Percentiles rank a stretch among this genome's conserved stretches.
Conservation (phyloP, 2,329 filamentous ascomycete genomes). For the Arthrinium puccinioides region DNA sequence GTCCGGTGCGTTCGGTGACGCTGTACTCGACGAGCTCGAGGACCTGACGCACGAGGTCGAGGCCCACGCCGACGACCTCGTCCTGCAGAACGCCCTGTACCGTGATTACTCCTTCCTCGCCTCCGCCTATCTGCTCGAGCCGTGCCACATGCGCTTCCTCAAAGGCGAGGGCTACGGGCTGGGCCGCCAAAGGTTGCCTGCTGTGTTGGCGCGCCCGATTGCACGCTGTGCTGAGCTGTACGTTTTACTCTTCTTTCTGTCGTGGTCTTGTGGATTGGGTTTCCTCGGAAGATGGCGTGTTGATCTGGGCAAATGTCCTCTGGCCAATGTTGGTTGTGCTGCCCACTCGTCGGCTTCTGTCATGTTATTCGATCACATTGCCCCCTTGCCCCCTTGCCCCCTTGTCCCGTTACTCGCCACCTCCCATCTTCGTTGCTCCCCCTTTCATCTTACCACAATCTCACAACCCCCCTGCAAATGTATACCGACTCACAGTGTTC, state of each 20-base stretch:
- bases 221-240: conserved; percentile 79
- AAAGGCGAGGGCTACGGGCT: conserved; percentile 72
- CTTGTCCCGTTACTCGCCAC: background rate
- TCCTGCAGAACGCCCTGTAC: conserved; percentile 78
- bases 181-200: conserved; percentile 65
- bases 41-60: conserved; percentile 71
- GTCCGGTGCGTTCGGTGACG: conserved; percentile 63
- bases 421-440: background rate
- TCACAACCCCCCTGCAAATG: conserved; percentile 6
- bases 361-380: background rate
- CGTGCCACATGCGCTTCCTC: conserved; percentile 70
- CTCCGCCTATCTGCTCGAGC: conserved; percentile 84
- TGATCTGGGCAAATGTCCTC: too few relatives aligned
- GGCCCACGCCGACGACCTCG: conserved; percentile 64
- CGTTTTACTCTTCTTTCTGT: conserved; percentile 29
- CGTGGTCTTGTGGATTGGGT: background rate
- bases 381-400: background rate
- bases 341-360: background rate
- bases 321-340: too few relatives aligned
- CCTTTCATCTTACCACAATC: too few relatives aligned
- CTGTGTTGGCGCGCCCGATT: conserved; percentile 71
- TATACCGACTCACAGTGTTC: background rate
- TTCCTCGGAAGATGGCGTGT: too few relatives aligned
- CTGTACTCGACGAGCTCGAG: conserved; percentile 66
- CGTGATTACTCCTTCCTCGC: conserved; percentile 88